Evolutionary conservation across 768 basidiomycete genomes (phyloP).

Genomic region (Termitomyces sp.): DNA sequence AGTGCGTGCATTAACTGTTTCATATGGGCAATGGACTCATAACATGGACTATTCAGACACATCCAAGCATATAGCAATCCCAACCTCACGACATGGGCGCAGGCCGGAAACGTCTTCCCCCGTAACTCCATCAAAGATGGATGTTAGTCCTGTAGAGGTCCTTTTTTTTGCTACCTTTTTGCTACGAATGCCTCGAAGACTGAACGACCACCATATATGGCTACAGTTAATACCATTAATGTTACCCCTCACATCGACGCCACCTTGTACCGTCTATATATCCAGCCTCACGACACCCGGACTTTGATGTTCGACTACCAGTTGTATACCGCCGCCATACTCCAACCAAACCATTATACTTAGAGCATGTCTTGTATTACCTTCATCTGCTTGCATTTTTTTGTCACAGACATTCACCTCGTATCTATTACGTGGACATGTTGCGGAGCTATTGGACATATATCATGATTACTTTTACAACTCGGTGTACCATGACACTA

Average conservation of each 20-base stretch:
- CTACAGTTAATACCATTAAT: conserved; percentile 6
- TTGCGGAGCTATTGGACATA: conserved; percentile 10
- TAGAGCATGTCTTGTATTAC: conserved; percentile 5
- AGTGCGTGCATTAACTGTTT: conserved; percentile 31
- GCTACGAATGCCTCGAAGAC: neutral
- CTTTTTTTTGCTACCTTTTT: no score
- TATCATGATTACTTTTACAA: neutral
- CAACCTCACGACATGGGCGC: conserved; percentile 83
- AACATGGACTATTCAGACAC: conserved; percentile 28
- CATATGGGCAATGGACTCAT: neutral
- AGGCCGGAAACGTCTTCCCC: conserved; percentile 74
- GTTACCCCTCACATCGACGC: neutral
- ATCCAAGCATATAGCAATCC: conserved; percentile 65
- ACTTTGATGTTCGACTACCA: neutral
- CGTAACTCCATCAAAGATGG: conserved; percentile 51
- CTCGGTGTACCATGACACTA: neutral
- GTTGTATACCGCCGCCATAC: neutral
- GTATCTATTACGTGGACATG: conserved; percentile 14
- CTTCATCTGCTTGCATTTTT: conserved; percentile 15
- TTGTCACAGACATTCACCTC: conserved; percentile 7
- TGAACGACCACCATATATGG: conserved; percentile 5
- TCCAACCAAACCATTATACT: neutral
- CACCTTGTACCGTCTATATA: conserved; percentile 1
- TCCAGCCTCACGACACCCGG: neutral
- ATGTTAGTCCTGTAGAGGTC: conserved; percentile 25